Base-by-base conservation (phyloP, 257 asterid genomes). In the Orobanche coerulescens region DNA sequence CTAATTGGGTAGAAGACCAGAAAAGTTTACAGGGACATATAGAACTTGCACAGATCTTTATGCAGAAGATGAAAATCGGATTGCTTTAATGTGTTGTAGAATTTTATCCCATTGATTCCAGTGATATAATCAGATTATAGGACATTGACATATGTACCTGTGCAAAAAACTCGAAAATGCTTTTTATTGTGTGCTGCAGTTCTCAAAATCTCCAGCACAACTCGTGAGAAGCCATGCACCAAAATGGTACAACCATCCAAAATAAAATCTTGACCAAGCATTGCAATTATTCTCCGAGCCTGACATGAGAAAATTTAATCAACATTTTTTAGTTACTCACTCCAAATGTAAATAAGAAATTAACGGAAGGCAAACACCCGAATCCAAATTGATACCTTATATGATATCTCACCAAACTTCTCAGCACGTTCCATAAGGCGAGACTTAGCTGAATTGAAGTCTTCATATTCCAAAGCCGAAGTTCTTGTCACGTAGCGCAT, bases 151-250 rank as follows among this genome's bases (percentile, higher is more conserved):
- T 63, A 42, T 42, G 1, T 2, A 87, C 98, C 96, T 58, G 96
- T 88, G 67, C 98, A 91, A 37, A 91, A 69, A 42, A 88, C 96
- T 68, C 93, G 85, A 64, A 91, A 91, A 25, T 66, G 77, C 51
- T 91, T 91, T 63, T 80, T 73, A 66, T 68, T 81, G 30, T 77
- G 85, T 20, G 96, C 95, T 16, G 96, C 96, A 25, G 88, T 79
- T 81, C 49, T 79, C 84, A 88, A 54, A 60, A 83, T 79, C 76
- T 91, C 95, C 66, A 85, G 78, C 68, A 91, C 96, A 18, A 88
- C 98, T 28, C 95, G 70, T 1, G 98, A 91, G 82, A 84, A 91
- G 48, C 96, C 98, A 75, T 88, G 98, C 70, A 91, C 96, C 82
- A 88, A 77, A 70, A 91, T 88, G 74, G 96, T 88, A 62, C 96